A percentile compares a stretch with the other conserved stretches of the same genome.
phyloP scores from a whole-genome alignment of 2,329 filamentous ascomycete genomes.

The Aureobasidium sp. region DNA sequence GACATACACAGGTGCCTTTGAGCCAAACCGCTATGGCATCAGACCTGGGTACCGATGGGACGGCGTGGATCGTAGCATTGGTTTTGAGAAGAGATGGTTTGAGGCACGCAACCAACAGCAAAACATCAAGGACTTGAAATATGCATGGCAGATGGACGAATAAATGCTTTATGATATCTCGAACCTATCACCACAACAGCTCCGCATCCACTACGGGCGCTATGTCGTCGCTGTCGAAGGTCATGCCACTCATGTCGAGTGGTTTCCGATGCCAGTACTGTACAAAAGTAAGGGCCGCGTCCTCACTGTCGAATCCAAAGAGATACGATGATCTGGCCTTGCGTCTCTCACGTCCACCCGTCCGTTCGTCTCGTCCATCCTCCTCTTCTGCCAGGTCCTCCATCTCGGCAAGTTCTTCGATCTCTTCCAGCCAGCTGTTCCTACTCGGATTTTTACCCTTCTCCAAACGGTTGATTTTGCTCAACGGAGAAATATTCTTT shows the following conservation, averaged over 20 bases:
- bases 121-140: constrained; percentile 73
- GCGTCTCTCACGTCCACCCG: constrained; percentile 27
- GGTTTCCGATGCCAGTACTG: constrained; percentile 46
- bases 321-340: constrained; percentile 30
- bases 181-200: constrained; percentile 39
- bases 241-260: constrained; percentile 27
- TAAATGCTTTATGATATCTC: constrained; percentile 31
- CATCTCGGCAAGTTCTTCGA: constrained; percentile 1
- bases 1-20: constrained; percentile 69
- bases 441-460: neutral
- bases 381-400: constrained; percentile 11
- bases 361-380: constrained; percentile 25
- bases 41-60: constrained; percentile 92
- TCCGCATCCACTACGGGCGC: constrained; percentile 39
- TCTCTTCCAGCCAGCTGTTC: neutral
- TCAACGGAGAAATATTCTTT: neutral
- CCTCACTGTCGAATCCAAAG: constrained; percentile 49
- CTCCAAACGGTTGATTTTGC: neutral
- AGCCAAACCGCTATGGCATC: constrained; percentile 92
- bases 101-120: constrained; percentile 73
- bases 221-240: constrained; percentile 29
- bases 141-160: constrained; percentile 95
- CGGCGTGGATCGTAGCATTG: constrained; percentile 88
- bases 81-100: constrained; percentile 90
- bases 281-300: constrained; percentile 48